phyloP scores from a whole-genome alignment of 164 flowering plant species.

The Warburgia ugandensis region DNA sequence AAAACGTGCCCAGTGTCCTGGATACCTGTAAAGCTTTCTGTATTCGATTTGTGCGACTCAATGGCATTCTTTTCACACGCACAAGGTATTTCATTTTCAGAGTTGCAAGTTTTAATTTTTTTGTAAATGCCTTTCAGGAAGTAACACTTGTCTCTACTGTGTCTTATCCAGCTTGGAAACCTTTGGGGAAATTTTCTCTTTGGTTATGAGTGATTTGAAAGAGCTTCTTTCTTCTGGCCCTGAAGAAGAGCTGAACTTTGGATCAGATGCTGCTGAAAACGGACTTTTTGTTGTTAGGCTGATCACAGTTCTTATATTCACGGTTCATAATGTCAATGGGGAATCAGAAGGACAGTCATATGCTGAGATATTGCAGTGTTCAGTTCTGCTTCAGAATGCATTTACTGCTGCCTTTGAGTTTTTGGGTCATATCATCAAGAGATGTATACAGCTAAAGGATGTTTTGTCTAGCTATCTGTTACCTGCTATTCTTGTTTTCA shows the following conservation, averaged over 20 bases:
- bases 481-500: constrained; percentile 76
- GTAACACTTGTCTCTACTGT: not conserved
- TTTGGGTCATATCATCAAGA: constrained; percentile 59
- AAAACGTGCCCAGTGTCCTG: constrained; percentile 15
- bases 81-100: too few species aligned
- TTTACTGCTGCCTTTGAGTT: constrained; percentile 73
- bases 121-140: not conserved
- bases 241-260: constrained; percentile 64
- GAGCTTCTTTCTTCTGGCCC: constrained; percentile 72
- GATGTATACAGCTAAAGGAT: constrained; percentile 56
- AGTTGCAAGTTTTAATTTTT: not conserved
- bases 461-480: constrained; percentile 63
- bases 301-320: constrained; percentile 64
- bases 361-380: constrained; percentile 88
- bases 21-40: constrained; percentile 54
- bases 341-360: constrained; percentile 80
- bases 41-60: constrained; percentile 73
- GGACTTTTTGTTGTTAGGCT: constrained; percentile 61
- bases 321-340: constrained; percentile 62
- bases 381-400: constrained; percentile 76
- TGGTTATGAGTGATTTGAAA: constrained; percentile 40
- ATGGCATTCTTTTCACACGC: constrained; percentile 91
- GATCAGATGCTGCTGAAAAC: constrained; percentile 65
- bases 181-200: constrained; percentile 63
- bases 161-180: constrained; percentile 64